Conservation (phyloP, 2,329 filamentous ascomycete genomes). For the Fusarium zealandicum region DNA sequence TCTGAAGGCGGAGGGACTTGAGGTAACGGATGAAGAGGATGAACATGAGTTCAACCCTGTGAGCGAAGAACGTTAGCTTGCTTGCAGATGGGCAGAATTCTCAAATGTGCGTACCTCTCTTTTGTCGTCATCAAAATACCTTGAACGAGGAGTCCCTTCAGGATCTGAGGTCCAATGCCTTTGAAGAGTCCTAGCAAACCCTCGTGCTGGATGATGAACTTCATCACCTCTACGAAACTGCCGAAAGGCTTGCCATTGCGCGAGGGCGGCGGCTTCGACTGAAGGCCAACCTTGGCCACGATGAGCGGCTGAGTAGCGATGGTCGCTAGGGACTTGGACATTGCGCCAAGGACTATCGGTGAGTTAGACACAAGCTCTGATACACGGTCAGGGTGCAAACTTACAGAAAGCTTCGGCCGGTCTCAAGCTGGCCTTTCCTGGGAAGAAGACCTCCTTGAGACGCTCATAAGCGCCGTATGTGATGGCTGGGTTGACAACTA, state of each 20-base stretch:
- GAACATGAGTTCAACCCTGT: slow-evolving; percentile 86
- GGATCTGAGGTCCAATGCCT: slow-evolving; percentile 90
- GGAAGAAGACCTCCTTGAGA: slow-evolving; percentile 78
- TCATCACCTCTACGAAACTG: slow-evolving; percentile 92
- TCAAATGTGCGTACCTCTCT: slow-evolving; percentile 70
- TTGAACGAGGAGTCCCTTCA: slow-evolving; percentile 92
- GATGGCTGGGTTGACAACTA: slow-evolving; percentile 96
- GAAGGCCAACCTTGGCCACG: slow-evolving; percentile 95
- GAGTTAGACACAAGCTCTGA: slow-evolving; percentile 8
- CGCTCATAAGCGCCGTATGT: slow-evolving; percentile 97
- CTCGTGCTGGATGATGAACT: slow-evolving; percentile 89
- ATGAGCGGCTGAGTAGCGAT: slow-evolving; percentile 94
- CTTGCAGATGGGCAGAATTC: background rate
- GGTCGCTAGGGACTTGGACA: slow-evolving; percentile 92
- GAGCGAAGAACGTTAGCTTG: slow-evolving; percentile 25
- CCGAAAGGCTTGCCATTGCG: slow-evolving; percentile 92
- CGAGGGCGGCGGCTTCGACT: slow-evolving; percentile 86
- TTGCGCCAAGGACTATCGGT: slow-evolving; percentile 78
- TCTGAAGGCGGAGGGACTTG: slow-evolving; percentile 71
- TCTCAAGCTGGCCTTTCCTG: slow-evolving; percentile 75
- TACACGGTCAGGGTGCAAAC: slow-evolving; percentile 48
- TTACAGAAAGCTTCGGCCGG: slow-evolving; percentile 91
- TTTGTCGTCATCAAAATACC: slow-evolving; percentile 99
- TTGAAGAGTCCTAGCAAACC: slow-evolving; percentile 89
- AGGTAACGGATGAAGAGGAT: slow-evolving; percentile 86